Evolutionary conservation across 192 early-diverging fungal species (phyloP).

Genomic region (Gryganskiella cystojenkinii): DNA sequence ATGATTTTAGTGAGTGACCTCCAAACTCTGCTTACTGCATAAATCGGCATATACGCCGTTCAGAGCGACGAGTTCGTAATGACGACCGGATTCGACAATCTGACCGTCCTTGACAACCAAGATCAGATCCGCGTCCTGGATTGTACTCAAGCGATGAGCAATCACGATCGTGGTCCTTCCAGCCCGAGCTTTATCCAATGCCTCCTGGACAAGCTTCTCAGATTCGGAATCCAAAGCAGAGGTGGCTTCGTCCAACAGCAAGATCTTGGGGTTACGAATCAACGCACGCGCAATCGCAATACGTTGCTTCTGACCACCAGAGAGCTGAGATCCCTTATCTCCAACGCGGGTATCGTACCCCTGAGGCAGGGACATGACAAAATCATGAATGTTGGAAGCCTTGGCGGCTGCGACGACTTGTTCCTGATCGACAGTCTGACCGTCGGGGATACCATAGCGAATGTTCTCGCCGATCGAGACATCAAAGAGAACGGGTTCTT

Average conservation of each 20-base stretch:
- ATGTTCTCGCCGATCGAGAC: slow-evolving; percentile 60
- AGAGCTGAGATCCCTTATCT: slow-evolving; percentile 65
- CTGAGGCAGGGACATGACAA: slow-evolving; percentile 57
- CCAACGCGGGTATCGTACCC: slow-evolving; percentile 71
- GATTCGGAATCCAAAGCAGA: slow-evolving; percentile 81
- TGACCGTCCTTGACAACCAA: slow-evolving; percentile 72
- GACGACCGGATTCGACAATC: slow-evolving; percentile 77
- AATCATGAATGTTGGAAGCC: slow-evolving; percentile 65
- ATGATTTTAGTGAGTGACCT: slow-evolving; percentile 55
- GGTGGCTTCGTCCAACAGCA: slow-evolving; percentile 85
- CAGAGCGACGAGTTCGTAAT: slow-evolving; percentile 67
- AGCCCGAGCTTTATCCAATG: slow-evolving; percentile 69
- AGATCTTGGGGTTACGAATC: slow-evolving; percentile 68
- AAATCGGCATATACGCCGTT: slow-evolving; percentile 66
- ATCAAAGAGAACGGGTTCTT: slow-evolving; percentile 50
- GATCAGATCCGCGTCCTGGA: slow-evolving; percentile 83
- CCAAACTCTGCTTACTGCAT: slow-evolving; percentile 68
- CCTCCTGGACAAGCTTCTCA: slow-evolving; percentile 80
- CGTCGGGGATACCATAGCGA: slow-evolving; percentile 60
- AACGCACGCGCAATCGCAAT: slow-evolving; percentile 77
- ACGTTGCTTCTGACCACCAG: slow-evolving; percentile 75
- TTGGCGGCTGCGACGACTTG: slow-evolving; percentile 57
- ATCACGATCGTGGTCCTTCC: slow-evolving; percentile 81
- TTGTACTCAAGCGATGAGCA: slow-evolving; percentile 83
- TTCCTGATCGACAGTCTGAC: slow-evolving; percentile 45